A percentile compares a stretch with the other conserved stretches of the same genome.
These are phyloP conservation scores for Candida quercuum DNA, from an alignment of 805 yeast genomes.

Conservation along the genomic window DNA sequence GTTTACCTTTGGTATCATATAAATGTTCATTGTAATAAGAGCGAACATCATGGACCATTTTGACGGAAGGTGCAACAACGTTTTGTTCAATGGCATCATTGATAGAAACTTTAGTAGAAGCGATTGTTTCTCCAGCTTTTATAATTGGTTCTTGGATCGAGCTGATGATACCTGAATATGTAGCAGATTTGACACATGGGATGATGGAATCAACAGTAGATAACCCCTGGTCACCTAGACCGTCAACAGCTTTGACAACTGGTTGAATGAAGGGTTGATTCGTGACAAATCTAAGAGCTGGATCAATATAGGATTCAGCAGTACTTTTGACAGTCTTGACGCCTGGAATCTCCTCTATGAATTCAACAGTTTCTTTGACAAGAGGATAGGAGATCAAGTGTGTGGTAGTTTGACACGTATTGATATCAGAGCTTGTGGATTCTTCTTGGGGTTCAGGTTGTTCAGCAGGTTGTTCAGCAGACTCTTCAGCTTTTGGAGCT, in stretches of 20 bases:
- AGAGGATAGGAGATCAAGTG: constrained; percentile 46
- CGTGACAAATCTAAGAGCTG: constrained; percentile 24
- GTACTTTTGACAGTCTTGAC: constrained; percentile 30
- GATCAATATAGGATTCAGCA: constrained; percentile 25
- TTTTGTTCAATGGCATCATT: constrained; percentile 28
- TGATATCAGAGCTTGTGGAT: neutral
- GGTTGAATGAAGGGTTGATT: constrained; percentile 35
- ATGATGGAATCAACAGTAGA: constrained; percentile 47
- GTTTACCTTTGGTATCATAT: constrained; percentile 57
- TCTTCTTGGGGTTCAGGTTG: neutral
- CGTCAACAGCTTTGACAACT: constrained; percentile 43
- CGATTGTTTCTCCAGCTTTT: constrained; percentile 35
- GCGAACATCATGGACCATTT: constrained; percentile 42
- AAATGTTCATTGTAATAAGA: constrained; percentile 44
- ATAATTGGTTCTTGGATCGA: constrained; percentile 48
- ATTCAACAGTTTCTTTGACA: constrained; percentile 34
- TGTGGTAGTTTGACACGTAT: constrained; percentile 14
- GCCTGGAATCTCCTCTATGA: constrained; percentile 30
- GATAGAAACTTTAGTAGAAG: constrained; percentile 30
- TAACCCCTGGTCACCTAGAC: constrained; percentile 50
- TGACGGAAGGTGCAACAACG: constrained; percentile 43
- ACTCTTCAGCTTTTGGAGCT: neutral
- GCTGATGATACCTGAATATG: constrained; percentile 42
- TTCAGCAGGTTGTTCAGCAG: neutral
- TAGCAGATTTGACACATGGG: constrained; percentile 56